Base-by-base conservation (phyloP, 345 rosid genomes). In the Eucalyptus sp. region DNA sequence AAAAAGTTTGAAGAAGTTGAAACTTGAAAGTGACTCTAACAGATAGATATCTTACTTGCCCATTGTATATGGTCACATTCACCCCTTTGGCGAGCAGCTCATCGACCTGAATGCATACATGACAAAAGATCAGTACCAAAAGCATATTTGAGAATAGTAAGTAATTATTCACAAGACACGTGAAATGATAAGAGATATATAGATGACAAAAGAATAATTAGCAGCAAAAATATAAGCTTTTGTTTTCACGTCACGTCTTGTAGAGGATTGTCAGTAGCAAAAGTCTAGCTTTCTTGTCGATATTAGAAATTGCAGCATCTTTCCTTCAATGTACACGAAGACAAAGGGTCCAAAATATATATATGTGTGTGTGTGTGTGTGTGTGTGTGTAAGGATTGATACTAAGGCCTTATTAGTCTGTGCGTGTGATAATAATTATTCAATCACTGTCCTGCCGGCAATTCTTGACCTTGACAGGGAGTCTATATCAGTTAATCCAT, bases 21-120 rank as follows among this genome's bases (percentile, higher is more conserved):
- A 76, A 76, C 48, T 20, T 18, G 48, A 37, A 76, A 76, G 17
- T 4, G 33, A 56, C 24, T 87, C 83, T 5, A 6, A 68, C 43
- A 37, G 46, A 76, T 24, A 76, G 8, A 76, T 16, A n/a, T 97
- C 94, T 88, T 95, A 96, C 99, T 87, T 97, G 99, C 22, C 99
- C 99, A 94, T 90, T 97, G 89, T 97, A 97, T 46, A 97, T 88
- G 13, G 98, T 96, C 54, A 96, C 98, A 90, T 94, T 93, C 83
- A 96, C 90, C 16, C 98, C 99, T 86, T 93, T 95, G 44, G 95
- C 92, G 85, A 97, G 95, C 10, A 96, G 96, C 90, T 95, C 94
- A 92, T 96, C 98, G 33, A 96, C 98, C 98, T 97, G 81, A 89
- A 56, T 44, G 48, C 83, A 76, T 3, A 76, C 27, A 20, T 10